Evolutionary conservation across 1,139 yeast species (phyloP).

Genomic region (Kodamaea alishanica): DNA sequence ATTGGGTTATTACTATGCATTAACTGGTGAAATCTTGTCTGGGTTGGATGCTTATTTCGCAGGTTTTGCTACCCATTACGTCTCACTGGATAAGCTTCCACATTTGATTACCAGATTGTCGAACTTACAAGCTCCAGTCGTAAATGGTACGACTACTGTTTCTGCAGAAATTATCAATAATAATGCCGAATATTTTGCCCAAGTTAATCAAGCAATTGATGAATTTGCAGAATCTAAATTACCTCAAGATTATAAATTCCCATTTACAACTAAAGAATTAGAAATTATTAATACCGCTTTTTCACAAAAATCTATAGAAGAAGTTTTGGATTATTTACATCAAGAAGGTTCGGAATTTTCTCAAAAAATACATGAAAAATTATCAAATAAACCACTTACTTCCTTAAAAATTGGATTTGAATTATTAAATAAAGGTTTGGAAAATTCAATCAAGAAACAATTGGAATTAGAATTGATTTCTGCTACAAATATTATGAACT

Average conservation of each 20-base stretch:
- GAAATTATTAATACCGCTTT: conserved; percentile 68
- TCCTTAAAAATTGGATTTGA: conserved; percentile 73
- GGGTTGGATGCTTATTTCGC: conserved; percentile 79
- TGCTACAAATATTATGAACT: conserved; percentile 70
- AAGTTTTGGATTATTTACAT: conserved; percentile 55
- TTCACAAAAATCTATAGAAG: conserved; percentile 54
- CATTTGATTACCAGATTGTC: conserved; percentile 64
- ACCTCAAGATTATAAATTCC: conserved; percentile 63
- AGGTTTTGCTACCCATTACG: conserved; percentile 90
- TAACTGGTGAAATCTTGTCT: conserved; percentile 74
- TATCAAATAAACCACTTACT: conserved; percentile 67
- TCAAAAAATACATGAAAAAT: conserved; percentile 49
- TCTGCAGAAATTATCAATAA: conserved; percentile 25
- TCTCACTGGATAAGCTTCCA: conserved; percentile 60
- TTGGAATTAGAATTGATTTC: conserved; percentile 70
- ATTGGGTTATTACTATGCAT: conserved; percentile 79
- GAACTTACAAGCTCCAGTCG: conserved; percentile 46
- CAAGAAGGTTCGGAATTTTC: conserved; percentile 67
- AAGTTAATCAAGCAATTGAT: conserved; percentile 69
- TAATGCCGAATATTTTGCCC: conserved; percentile 45
- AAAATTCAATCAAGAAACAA: conserved; percentile 60
- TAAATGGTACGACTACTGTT: conserved; percentile 25
- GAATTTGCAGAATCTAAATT: conserved; percentile 68
- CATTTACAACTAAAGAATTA: conserved; percentile 54
- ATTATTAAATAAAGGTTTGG: conserved; percentile 60